Evolutionary conservation across 345 rosid genomes (phyloP).

Genomic region (Camelina neglecta): DNA sequence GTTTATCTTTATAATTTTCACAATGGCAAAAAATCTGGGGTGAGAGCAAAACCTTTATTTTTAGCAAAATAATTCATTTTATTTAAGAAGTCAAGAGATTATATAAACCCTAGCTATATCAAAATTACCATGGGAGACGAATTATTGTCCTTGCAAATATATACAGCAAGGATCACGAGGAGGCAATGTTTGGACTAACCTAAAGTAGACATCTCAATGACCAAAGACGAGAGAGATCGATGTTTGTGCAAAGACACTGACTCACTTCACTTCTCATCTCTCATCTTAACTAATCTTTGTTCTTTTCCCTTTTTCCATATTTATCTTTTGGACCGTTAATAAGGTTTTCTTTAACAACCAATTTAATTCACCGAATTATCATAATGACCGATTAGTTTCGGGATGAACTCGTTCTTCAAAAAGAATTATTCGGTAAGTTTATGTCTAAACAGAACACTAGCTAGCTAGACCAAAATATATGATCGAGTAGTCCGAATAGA

Average conservation of each 20-base stretch:
- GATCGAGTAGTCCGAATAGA: not conserved
- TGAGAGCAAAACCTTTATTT: not conserved
- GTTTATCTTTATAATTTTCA: not conserved
- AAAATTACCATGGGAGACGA: not conserved
- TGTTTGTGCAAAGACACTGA: conserved; percentile 23
- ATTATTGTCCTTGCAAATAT: conserved; percentile 35
- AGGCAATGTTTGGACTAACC: conserved; percentile 28
- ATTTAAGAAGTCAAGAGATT: not conserved
- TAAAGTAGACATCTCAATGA: conserved; percentile 18
- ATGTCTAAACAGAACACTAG: not conserved
- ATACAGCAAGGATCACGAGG: conserved; percentile 34
- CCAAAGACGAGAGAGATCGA: conserved; percentile 22
- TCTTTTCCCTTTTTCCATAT: not conserved
- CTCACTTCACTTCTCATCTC: conserved; percentile 7
- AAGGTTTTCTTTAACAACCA: not conserved
- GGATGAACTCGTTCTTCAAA: not conserved
- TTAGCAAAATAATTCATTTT: conserved; percentile 1
- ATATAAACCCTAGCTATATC: not conserved
- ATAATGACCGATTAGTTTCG: not conserved
- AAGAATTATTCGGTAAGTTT: not conserved
- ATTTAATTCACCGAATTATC: not conserved
- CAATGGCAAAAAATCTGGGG: not conserved
- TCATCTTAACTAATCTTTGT: conserved; percentile 16
- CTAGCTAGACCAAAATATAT: not conserved
- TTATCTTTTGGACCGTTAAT: not conserved